phyloP scores from a whole-genome alignment of 129 eudicot genomes.

The Ambrosia artemisiifolia region DNA sequence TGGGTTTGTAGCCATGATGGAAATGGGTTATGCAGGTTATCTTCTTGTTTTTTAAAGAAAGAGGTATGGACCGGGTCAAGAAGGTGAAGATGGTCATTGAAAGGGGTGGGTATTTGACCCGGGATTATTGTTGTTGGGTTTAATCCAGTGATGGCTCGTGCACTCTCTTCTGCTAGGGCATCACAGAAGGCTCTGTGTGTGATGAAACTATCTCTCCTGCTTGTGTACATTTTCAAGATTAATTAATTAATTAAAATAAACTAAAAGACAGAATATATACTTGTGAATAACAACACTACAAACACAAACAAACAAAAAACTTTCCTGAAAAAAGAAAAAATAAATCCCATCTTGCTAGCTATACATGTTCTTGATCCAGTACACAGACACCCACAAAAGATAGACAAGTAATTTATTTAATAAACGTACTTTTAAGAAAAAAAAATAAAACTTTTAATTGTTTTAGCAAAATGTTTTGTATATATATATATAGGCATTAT shows the following conservation, averaged over 20 bases:
- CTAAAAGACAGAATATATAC: constrained; percentile 2
- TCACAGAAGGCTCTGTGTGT: constrained; percentile 91
- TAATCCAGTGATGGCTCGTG: constrained; percentile 42
- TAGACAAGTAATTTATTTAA: background rate
- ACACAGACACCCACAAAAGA: constrained; percentile 29
- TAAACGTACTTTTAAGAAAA: constrained; percentile 18
- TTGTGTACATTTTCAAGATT: constrained; percentile 35
- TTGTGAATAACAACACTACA: constrained; percentile 21
- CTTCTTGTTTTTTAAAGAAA: constrained; percentile 29
- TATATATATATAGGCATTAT: too few relatives aligned
- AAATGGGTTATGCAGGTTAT: constrained; percentile 28
- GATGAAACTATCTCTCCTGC: constrained; percentile 88
- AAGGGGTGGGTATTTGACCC: constrained; percentile 29
- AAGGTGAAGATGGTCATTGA: constrained; percentile 11
- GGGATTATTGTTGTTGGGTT: constrained; percentile 18
- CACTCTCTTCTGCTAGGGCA: constrained; percentile 75
- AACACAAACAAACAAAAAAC: constrained; percentile 31
- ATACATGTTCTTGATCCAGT: constrained; percentile 6
- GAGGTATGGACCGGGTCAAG: constrained; percentile 30
- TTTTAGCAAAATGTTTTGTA: too few relatives aligned
- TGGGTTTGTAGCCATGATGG: too few relatives aligned
- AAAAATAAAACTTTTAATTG: background rate
- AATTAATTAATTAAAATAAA: background rate
- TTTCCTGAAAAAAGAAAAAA: constrained; percentile 15
- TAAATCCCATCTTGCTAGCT: background rate